These are phyloP conservation scores for Triangularia verruculosa DNA, from an alignment of 2,329 filamentous ascomycete species.

Conservation along the genomic window DNA sequence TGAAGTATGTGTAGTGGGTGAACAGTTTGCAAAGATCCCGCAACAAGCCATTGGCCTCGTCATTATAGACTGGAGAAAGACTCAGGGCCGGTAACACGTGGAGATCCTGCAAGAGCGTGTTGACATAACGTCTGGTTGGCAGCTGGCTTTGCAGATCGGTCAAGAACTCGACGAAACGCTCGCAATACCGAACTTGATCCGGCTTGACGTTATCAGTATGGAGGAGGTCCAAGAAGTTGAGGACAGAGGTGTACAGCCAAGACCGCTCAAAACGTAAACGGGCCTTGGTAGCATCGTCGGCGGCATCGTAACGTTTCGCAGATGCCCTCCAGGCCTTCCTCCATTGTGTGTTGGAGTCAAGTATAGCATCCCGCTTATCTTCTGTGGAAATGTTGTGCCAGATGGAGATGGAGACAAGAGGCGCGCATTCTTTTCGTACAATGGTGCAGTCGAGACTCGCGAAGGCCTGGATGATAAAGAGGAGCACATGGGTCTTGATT, in stretches of 20 bases:
- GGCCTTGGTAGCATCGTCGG: constrained; percentile 75
- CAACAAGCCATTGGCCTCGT: constrained; percentile 71
- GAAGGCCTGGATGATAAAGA: constrained; percentile 87
- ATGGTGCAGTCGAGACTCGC: constrained; percentile 87
- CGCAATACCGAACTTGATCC: constrained; percentile 77
- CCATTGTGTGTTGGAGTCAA: constrained; percentile 71
- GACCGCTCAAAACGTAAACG: constrained; percentile 85
- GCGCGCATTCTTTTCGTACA: constrained; percentile 93
- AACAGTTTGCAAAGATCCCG: constrained; percentile 79
- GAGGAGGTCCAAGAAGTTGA: constrained; percentile 77
- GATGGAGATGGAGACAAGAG: constrained; percentile 87
- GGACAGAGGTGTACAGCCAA: constrained; percentile 83
- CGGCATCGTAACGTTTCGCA: constrained; percentile 80
- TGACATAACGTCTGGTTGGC: constrained; percentile 90
- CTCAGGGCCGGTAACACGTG: constrained; percentile 76
- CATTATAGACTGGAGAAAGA: constrained; percentile 73
- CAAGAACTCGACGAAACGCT: constrained; percentile 88
- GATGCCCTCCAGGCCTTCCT: constrained; percentile 90
- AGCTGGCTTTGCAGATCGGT: constrained; percentile 90
- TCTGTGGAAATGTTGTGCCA: constrained; percentile 92
- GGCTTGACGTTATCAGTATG: constrained; percentile 54
- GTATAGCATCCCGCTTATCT: constrained; percentile 64
- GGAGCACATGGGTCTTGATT: constrained; percentile 78
- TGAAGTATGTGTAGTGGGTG: constrained; percentile 81
- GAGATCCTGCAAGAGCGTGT: constrained; percentile 80